Base-by-base conservation (phyloP, 1,284 basidiomycete species). In the Ceratobasidium papillatum region DNA sequence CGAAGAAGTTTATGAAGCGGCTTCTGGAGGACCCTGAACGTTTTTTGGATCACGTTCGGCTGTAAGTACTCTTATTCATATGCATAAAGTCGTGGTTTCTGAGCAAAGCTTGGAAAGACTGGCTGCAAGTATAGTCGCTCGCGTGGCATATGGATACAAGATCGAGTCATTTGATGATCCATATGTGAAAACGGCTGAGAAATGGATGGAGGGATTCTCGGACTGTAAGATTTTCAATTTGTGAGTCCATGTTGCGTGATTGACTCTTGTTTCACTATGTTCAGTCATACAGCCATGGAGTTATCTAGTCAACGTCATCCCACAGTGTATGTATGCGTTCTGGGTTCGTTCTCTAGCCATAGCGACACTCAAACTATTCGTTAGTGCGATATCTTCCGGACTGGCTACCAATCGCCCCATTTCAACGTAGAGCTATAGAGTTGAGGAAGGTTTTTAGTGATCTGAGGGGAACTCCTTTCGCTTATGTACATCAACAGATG, bases 131-230 rank as follows among this genome's bases (percentile, higher is more conserved):
- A 47, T 63, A 47, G 61, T 36, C 11, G 9, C 43, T n/a, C 14
- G 61, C 2, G 27, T 63, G 2, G 38, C 43, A 45, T 63, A 63
- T 45, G 61, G 61, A 7, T 63, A 63, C 61, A 47, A 25, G n/a
- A 36, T 63, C 22, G 41, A 63, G 4, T 63, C 61, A 14, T 4
- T 19, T n/a, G 36, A 63, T 2, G 61, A 63, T 25, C 61, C n/a
- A 7, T 63, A 43, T n/a, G 22, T 63, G 14, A 11, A 45, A 47
- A 43, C n/a, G 3, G 61, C 61, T 14, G 61, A 63, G 43, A 19
- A 63, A n/a, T n/a, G 14, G 17, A 45, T 45, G 43, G 14, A 5
- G 2, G 61, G 19, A 12, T 41, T 63, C n/a, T 25, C n/a, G 9
- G 36, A 43, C 11, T 17, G 61, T 63, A 43, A 3, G 61, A 3